Base-by-base conservation (phyloP, 1,139 yeast species). In the Taphrina wiesneri region DNA sequence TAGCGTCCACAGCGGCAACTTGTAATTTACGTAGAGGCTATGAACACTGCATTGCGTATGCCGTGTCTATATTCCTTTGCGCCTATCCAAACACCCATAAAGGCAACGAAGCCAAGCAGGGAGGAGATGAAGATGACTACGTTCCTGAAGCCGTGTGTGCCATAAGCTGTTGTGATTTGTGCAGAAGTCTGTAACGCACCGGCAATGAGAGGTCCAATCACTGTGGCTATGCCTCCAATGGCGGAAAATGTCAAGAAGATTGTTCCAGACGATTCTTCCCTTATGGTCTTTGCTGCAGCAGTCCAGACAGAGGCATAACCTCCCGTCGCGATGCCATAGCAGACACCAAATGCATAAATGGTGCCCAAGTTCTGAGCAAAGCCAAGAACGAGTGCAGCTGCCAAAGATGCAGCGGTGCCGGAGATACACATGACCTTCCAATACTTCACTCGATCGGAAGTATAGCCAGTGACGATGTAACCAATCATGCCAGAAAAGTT, bases 301-400 rank as follows among this genome's bases (percentile, higher is more conserved):
- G 63, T 49, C 63, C 63, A 59, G 25, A 59, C 53, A 7, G 56
- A 34, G 3, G 63, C 52, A 15, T 46, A 59, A 3, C 63, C 63
- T 1, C 63, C 63, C 13, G 51, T 32, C 13, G 63, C 54, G 17
- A 36, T 32, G 23, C 63, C 63, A 47, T 45, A 59, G 47, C 39
- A 23, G 46, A 47, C 43, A 19, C 46, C 54, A 47, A 46, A 59
- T 25, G 36, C 63, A 21, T 32, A 43, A 19, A 59, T 23, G 17
- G 53, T 47, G 13, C 56, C 63, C 9, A 59, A 17, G 1, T 43
- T 51, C 1, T 51, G 63, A 4, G 63, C 63, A 17, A 59, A 59
- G 7, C 63, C 63, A n/a, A 59, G 46, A 15, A 59, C 43, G 41
- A 59, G 56, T 11, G 53, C 52, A 3, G 56, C 52, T 7, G 53